phyloP scores from a whole-genome alignment of 306 rosid species.

The Cyclanthera cordifolia region DNA sequence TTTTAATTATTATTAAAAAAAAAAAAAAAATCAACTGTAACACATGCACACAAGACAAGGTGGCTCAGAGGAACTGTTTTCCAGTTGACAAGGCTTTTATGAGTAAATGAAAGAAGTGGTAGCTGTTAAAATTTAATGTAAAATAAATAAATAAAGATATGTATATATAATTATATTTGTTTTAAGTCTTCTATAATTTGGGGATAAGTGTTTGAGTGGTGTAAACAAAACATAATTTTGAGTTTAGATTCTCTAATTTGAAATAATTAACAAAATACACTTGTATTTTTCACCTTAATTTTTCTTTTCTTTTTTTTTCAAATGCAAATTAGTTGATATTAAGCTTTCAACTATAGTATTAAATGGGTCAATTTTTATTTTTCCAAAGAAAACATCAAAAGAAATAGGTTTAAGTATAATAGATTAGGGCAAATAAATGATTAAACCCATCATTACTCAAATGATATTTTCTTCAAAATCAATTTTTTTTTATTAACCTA shows the following conservation, averaged over 20 bases:
- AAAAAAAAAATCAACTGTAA: not conserved
- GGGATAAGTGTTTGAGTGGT: conserved; percentile 1
- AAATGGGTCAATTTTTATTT: not conserved
- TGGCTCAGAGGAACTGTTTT: conserved; percentile 12
- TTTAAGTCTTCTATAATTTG: not conserved
- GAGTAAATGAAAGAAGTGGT: conserved; percentile 53
- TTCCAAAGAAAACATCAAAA: not conserved
- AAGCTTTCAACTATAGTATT: not conserved
- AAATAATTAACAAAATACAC: not conserved
- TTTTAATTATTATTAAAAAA: not conserved
- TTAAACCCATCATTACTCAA: conserved; percentile 83
- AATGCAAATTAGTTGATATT: not conserved
- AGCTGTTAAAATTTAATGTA: conserved; percentile 22
- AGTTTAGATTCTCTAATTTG: not conserved
- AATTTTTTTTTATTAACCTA: conserved; percentile 23
- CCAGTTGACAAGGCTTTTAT: conserved; percentile 14
- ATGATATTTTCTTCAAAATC: conserved; percentile 51
- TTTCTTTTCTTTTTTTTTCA: too few species aligned
- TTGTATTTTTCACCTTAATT: not conserved
- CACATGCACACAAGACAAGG: conserved; percentile 18
- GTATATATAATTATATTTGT: not conserved
- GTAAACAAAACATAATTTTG: not conserved
- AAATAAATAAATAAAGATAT: not conserved
- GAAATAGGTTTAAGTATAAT: not conserved
- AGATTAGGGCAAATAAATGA: conserved; percentile 4